Base-by-base conservation (phyloP, 306 rosid species). In the Cucurbita moschata region DNA sequence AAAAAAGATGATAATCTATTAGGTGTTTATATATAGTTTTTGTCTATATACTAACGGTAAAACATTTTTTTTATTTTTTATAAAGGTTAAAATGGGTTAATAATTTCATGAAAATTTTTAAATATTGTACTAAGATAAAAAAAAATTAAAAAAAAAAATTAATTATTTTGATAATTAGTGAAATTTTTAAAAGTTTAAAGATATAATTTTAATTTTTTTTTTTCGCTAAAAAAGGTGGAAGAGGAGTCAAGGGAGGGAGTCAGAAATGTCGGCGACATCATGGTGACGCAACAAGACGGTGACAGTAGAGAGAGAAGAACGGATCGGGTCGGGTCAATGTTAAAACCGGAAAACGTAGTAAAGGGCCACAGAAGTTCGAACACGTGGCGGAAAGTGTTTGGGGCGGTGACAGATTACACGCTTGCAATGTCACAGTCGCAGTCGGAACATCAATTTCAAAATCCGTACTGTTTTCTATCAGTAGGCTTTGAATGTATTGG, bases 401-500 rank as follows among this genome's bases (percentile, higher is more conserved):
- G 73, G 5, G 52, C 43, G 73, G 74, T 70, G 74, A 70, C 60
- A 70, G 60, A 50, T 70, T 70, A 70, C 74, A 70, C 74, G 74
- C 18, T 44, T 44, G 52, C 72, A 19, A 21, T 0, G 74, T 70
- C 59, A 26, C 60, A 35, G 74, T 50, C 74, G 74, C 73, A 21
- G 42, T 21, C 73, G 58, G 58, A 51, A 49, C 46, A n/a, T 70
- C 74, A 0, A 15, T 70, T 50, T 21, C 72, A 21, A 19, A 10
- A 7, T 69, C 73, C 73, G 73, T 69, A 69, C 73, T 47, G 73
- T 68, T 68, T 67, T 67, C 6, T 62, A 59, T 59, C 10, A 61
- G 46, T 61, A n/a, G 51, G 72, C 10, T 43, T 59, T 65, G 72
- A 66, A 66, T 66, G 72, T 43, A 66, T 66, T 43, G 54, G 72